Conservation (phyloP, 257 asterid genomes). For the Rauvolfia tetraphylla region DNA sequence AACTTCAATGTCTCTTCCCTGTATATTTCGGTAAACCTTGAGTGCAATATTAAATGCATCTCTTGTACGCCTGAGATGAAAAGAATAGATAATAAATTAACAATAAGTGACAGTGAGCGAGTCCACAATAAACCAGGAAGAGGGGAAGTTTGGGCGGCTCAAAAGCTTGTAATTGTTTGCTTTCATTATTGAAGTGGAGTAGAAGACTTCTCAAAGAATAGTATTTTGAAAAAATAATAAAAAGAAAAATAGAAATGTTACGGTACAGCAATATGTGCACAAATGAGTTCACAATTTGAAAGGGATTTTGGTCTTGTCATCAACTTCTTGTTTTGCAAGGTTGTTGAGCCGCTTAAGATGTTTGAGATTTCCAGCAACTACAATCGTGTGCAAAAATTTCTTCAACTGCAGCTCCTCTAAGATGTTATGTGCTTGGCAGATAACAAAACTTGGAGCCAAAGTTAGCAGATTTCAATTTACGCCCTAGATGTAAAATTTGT, state of each 20-base stretch:
- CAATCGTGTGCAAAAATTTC: neutral
- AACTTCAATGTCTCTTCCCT: conserved; percentile 81
- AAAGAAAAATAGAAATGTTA: neutral
- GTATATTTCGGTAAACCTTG: conserved; percentile 64
- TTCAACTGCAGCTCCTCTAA: neutral
- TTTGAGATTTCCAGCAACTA: neutral
- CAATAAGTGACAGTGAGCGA: neutral
- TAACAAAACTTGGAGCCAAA: neutral
- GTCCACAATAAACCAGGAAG: neutral
- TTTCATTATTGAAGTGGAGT: neutral
- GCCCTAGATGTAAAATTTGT: neutral
- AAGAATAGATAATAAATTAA: conserved; percentile 1
- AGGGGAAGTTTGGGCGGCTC: neutral
- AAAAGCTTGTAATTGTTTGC: neutral
- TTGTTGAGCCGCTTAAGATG: neutral
- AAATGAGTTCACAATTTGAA: neutral
- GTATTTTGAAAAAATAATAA: neutral
- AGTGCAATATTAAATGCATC: conserved; percentile 66
- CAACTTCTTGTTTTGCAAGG: neutral
- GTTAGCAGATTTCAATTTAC: neutral
- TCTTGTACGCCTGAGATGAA: conserved; percentile 68
- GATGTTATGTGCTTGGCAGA: neutral
- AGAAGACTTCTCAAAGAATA: neutral
- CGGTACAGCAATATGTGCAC: neutral
- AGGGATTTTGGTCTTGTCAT: neutral